These are phyloP conservation scores for Tricholoma saponaceum DNA, from an alignment of 768 basidiomycete species.

Conservation along the genomic window DNA sequence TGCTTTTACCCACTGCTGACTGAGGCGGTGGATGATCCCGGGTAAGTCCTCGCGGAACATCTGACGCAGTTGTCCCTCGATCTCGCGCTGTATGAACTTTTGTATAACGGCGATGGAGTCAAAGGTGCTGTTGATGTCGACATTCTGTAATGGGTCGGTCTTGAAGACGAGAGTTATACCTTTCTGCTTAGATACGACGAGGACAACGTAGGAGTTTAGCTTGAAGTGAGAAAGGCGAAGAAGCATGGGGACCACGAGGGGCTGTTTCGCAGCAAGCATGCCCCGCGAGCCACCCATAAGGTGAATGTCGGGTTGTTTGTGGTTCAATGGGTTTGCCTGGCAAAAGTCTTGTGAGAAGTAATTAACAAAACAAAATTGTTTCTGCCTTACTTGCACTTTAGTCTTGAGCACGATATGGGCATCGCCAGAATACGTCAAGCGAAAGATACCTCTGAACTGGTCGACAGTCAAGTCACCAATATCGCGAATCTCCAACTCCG, in stretches of 20 bases:
- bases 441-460: slow-evolving; percentile 95
- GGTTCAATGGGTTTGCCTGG: slow-evolving; percentile 92
- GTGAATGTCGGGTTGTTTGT: slow-evolving; percentile 88
- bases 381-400: slow-evolving; percentile 76
- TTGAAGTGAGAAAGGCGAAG: slow-evolving; percentile 94
- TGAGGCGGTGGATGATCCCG: slow-evolving; percentile 92
- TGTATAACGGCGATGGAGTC: slow-evolving; percentile 98
- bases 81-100: slow-evolving; percentile 96
- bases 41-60: slow-evolving; percentile 98
- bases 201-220: slow-evolving; percentile 92
- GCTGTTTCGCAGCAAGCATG: slow-evolving; percentile 92
- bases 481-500: slow-evolving; percentile 94
- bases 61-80: slow-evolving; percentile 93
- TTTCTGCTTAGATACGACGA: slow-evolving; percentile 96
- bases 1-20: slow-evolving; percentile 93
- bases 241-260: slow-evolving; percentile 97
- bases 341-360: not conserved
- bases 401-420: slow-evolving; percentile 86
- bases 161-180: slow-evolving; percentile 99
- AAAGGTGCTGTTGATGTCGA: slow-evolving; percentile 96
- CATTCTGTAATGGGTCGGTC: slow-evolving; percentile 96
- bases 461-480: slow-evolving; percentile 95
- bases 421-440: slow-evolving; percentile 92
- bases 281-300: slow-evolving; percentile 78
- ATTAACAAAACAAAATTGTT: not conserved